These are phyloP conservation scores for Boletus rufocinnamomeus DNA, from an alignment of 768 basidiomycete species.

Conservation along the genomic window DNA sequence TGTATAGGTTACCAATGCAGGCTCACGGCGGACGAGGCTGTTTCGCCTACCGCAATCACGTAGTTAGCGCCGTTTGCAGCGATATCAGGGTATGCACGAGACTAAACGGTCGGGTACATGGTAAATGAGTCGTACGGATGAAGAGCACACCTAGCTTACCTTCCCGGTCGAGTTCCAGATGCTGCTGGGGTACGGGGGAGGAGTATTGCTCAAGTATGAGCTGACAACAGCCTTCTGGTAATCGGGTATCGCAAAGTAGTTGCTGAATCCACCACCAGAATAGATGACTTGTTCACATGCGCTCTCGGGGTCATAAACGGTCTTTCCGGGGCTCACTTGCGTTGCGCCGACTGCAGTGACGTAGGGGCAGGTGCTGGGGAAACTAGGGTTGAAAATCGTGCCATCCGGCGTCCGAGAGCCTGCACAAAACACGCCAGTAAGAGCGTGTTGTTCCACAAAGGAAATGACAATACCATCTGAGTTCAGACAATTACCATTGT, in stretches of 20 bases:
- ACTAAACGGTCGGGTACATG: constrained; percentile 34
- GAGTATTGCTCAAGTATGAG: constrained; percentile 43
- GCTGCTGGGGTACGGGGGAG: constrained; percentile 42
- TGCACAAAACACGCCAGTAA: constrained; percentile 6
- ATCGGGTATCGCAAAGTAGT: constrained; percentile 53
- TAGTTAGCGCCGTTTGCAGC: constrained; percentile 52
- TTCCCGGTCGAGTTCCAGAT: constrained; percentile 50
- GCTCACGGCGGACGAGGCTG: constrained; percentile 4
- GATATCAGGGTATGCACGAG: constrained; percentile 61
- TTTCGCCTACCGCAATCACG: constrained; percentile 21
- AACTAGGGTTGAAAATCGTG: constrained; percentile 56
- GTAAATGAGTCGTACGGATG: constrained; percentile 10
- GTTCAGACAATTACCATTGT: constrained; percentile 38
- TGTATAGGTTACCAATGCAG: constrained; percentile 13
- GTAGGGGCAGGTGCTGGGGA: constrained; percentile 56
- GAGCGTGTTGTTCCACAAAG: neutral
- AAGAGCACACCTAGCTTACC: constrained; percentile 20
- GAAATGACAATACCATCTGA: constrained; percentile 33
- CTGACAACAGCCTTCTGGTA: constrained; percentile 54
- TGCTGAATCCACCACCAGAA: constrained; percentile 55
- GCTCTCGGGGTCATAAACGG: constrained; percentile 44
- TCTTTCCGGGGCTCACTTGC: constrained; percentile 47
- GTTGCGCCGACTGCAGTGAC: constrained; percentile 73
- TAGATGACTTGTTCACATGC: constrained; percentile 50
- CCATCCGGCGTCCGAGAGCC: constrained; percentile 45